Percentiles rank a stretch among this genome's conserved stretches.
Evolutionary conservation across 352 stramenopile genomes (phyloP).

Genomic region (Phytopythium boreale): DNA sequence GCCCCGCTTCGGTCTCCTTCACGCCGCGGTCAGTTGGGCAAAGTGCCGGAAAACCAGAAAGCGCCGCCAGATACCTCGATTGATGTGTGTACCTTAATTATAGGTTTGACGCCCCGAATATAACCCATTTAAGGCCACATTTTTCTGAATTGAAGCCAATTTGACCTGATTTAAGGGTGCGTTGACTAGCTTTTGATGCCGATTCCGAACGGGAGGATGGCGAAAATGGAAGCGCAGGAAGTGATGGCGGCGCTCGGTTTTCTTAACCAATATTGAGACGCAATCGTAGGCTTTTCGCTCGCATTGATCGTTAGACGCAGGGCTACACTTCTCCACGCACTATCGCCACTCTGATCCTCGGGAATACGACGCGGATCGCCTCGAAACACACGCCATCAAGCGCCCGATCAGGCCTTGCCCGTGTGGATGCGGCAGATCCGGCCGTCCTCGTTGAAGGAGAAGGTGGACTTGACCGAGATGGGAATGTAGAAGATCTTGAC

Average conservation of each 20-base stretch:
- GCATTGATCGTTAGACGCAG: not conserved
- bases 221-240: not conserved
- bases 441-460: constrained; percentile 35
- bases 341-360: not conserved
- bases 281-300: not conserved
- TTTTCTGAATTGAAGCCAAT: not conserved
- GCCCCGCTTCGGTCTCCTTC: not conserved
- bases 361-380: not conserved
- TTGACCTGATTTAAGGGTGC: not conserved
- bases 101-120: no score
- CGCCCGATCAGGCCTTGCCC: constrained; percentile 26
- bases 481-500: constrained; percentile 54
- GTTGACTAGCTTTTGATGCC: no score
- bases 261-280: not conserved
- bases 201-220: not conserved
- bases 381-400: not conserved
- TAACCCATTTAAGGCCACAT: no score
- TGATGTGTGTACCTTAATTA: no score
- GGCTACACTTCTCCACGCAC: not conserved
- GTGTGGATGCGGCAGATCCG: constrained; percentile 51
- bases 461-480: constrained; percentile 49
- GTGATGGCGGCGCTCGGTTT: no score
- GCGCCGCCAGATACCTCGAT: no score
- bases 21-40: not conserved
- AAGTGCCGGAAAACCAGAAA: not conserved